phyloP scores from a whole-genome alignment of 441 rosid species.

The Populus hybrid region DNA sequence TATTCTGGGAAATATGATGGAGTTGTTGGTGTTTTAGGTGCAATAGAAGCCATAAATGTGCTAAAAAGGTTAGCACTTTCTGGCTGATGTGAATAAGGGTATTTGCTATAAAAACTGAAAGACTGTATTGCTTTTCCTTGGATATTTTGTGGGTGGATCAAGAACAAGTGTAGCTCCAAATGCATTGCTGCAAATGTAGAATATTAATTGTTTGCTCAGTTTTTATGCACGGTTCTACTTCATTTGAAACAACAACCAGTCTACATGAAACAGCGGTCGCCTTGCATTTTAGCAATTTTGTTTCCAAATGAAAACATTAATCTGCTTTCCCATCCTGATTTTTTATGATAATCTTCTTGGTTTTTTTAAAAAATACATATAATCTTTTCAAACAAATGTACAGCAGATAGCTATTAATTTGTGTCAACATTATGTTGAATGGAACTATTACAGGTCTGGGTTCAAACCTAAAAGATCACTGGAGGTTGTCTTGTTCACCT shows the following conservation, averaged over 20 bases:
- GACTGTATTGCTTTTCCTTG: background rate
- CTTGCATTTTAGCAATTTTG: background rate
- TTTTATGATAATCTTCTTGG: background rate
- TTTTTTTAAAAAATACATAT: background rate
- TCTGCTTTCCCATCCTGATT: background rate
- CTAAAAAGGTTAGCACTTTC: conserved; percentile 54
- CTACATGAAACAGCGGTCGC: background rate
- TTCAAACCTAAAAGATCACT: conserved; percentile 80
- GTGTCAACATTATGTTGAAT: conserved; percentile 13
- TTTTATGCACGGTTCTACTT: background rate
- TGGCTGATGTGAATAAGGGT: background rate
- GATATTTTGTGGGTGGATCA: background rate
- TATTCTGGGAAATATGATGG: conserved; percentile 95
- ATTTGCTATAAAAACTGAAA: background rate
- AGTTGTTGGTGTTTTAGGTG: conserved; percentile 92
- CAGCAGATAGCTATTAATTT: background rate
- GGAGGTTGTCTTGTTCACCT: conserved; percentile 83
- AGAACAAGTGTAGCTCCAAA: background rate
- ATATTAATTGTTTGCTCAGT: background rate
- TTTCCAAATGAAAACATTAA: background rate
- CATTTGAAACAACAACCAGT: background rate
- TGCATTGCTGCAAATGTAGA: background rate
- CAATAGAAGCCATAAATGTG: conserved; percentile 83
- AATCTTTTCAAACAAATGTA: background rate
- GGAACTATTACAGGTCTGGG: conserved; percentile 51